phyloP scores from a whole-genome alignment of 345 rosid species.

The Erysimum cheiranthoides region DNA sequence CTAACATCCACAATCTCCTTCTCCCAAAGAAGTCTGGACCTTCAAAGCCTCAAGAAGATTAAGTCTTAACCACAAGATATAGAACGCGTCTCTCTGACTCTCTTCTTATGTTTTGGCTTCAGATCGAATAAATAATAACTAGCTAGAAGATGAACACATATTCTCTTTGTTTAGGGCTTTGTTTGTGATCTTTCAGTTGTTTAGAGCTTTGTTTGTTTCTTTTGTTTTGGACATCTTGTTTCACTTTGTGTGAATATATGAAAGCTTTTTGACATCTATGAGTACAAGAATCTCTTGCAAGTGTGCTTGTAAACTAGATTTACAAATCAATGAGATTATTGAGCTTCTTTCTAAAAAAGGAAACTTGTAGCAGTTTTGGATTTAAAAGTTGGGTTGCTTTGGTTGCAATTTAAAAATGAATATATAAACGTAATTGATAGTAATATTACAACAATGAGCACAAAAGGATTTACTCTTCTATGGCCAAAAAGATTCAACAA shows the following conservation, averaged over 20 bases:
- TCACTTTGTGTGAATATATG: slow-evolving; percentile 31
- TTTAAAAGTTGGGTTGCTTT: slow-evolving; percentile 4
- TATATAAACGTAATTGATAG: background rate
- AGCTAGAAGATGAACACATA: background rate
- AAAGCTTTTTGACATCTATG: slow-evolving; percentile 3
- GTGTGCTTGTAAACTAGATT: background rate
- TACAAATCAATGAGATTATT: background rate
- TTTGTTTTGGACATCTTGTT: slow-evolving; percentile 10
- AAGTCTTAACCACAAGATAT: slow-evolving; percentile 5
- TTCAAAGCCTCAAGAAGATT: slow-evolving; percentile 65
- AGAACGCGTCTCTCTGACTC: slow-evolving; percentile 28
- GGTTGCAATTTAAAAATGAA: slow-evolving; percentile 17
- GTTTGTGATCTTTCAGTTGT: background rate
- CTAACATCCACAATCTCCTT: slow-evolving; percentile 93
- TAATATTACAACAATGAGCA: slow-evolving; percentile 22
- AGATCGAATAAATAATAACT: slow-evolving; percentile 15
- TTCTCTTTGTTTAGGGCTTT: slow-evolving; percentile 13
- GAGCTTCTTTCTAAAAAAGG: background rate
- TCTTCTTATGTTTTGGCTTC: slow-evolving; percentile 12
- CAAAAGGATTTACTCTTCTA: slow-evolving; percentile 12
- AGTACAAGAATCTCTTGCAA: background rate
- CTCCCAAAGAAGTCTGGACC: slow-evolving; percentile 87
- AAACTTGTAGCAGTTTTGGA: background rate
- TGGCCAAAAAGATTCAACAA: slow-evolving; percentile 4
- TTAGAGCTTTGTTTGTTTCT: slow-evolving; percentile 21